Percentiles rank a stretch among this genome's conserved stretches.
Conservation (phyloP, 108 stramenopile species). For the Conticribra weissflogii region DNA sequence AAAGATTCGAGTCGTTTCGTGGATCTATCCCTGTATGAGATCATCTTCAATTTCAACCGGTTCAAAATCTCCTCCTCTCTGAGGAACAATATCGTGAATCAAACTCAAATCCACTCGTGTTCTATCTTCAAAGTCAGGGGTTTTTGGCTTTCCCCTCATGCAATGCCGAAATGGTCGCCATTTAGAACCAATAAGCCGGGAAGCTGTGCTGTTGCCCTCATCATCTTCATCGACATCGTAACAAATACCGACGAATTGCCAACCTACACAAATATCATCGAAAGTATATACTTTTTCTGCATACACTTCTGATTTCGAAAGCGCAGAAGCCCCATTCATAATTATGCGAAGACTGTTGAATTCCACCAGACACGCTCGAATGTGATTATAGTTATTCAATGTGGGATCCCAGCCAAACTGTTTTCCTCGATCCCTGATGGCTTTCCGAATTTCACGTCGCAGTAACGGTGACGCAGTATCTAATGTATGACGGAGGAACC, state of each 20-base stretch:
- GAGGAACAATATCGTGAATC: slow-evolving; percentile 31
- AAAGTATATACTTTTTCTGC: slow-evolving; percentile 31
- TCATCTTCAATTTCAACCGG: slow-evolving; percentile 14
- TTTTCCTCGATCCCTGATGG: slow-evolving; percentile 8
- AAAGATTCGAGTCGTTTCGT: too few species aligned
- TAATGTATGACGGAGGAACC: slow-evolving; percentile 36
- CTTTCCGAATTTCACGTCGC: slow-evolving; percentile 11
- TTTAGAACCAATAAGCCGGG: neutral
- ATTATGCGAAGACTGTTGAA: slow-evolving; percentile 31
- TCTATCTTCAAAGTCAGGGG: neutral
- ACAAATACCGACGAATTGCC: slow-evolving; percentile 28
- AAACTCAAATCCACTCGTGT: slow-evolving; percentile 35
- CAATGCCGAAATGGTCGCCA: neutral
- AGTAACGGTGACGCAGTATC: slow-evolving; percentile 27
- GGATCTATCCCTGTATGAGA: too few species aligned
- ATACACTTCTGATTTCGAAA: slow-evolving; percentile 29
- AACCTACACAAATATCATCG: slow-evolving; percentile 30
- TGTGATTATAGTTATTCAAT: slow-evolving; percentile 23
- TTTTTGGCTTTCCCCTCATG: neutral
- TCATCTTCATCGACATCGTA: slow-evolving; percentile 13
- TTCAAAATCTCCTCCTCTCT: slow-evolving; percentile 32
- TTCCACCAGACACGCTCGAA: slow-evolving; percentile 23
- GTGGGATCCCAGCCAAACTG: slow-evolving; percentile 29
- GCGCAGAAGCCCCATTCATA: slow-evolving; percentile 24
- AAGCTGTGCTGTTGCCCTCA: neutral